Conservation (phyloP, 345 rosid species). For the Sisymbrium altissimum region DNA sequence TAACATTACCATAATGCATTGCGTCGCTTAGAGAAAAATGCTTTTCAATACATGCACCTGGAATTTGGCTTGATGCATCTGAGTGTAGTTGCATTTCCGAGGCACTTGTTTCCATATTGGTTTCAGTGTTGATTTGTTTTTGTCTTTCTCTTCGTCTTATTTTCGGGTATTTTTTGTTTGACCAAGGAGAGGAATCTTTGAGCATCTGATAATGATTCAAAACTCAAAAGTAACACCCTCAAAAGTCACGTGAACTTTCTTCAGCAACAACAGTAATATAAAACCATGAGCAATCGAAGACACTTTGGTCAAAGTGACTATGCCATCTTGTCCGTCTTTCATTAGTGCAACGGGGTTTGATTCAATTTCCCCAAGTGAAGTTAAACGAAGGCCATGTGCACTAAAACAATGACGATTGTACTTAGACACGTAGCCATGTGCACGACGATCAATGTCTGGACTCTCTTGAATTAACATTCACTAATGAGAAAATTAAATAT, state of each 20-base stretch:
- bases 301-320: background rate
- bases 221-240: background rate
- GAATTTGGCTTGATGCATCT: background rate
- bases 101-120: background rate
- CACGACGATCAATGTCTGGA: too few species aligned
- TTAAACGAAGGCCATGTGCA: too few species aligned
- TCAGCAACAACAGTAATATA: background rate
- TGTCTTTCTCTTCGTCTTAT: background rate
- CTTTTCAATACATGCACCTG: background rate
- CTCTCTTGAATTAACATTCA: too few species aligned
- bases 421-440: too few species aligned
- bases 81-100: background rate
- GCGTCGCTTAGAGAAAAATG: background rate
- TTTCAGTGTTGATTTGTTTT: background rate
- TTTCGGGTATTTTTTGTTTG: background rate
- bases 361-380: too few species aligned
- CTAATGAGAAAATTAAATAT: too few species aligned
- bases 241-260: background rate
- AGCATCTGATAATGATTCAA: background rate
- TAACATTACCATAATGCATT: background rate
- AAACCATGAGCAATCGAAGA: background rate
- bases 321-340: too few species aligned
- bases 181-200: constrained; percentile 5
- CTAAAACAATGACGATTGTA: too few species aligned
- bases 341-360: too few species aligned